Conservation (phyloP, 75 land plant genomes). For the Gnetum montanum region DNA sequence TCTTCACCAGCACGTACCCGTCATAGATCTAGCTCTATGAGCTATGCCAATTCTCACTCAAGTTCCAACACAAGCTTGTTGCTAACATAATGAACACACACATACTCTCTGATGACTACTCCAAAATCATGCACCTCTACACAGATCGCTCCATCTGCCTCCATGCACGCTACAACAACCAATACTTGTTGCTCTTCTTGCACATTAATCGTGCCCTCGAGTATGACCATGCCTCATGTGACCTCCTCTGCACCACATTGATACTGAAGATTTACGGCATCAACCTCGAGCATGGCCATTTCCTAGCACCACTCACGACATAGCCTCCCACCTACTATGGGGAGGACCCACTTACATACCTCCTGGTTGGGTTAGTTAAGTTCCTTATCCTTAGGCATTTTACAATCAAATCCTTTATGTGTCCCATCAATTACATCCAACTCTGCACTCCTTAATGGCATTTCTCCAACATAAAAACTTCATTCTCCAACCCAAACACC, state of each 20-base stretch:
- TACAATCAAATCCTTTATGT: too few relatives aligned
- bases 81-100: slow-evolving; percentile 87
- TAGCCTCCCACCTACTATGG: too few relatives aligned
- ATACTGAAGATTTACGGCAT: slow-evolving; percentile 91
- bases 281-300: slow-evolving; percentile 81
- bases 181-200: slow-evolving; percentile 79
- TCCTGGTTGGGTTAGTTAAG: too few relatives aligned
- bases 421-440: too few relatives aligned
- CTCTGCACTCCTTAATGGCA: too few relatives aligned
- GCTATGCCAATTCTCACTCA: slow-evolving; percentile 68
- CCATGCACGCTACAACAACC: slow-evolving; percentile 96
- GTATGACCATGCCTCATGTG: slow-evolving; percentile 95
- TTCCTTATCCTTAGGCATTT: too few relatives aligned
- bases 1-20: slow-evolving; percentile 94
- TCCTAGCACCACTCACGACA: too few relatives aligned
- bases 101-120: slow-evolving; percentile 91
- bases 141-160: slow-evolving; percentile 88
- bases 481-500: too few relatives aligned
- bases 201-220: slow-evolving; percentile 93
- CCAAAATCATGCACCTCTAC: slow-evolving; percentile 93
- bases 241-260: slow-evolving; percentile 89
- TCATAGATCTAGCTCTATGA: slow-evolving; percentile 93
- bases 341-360: too few relatives aligned
- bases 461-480: too few relatives aligned
- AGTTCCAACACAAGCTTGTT: slow-evolving; percentile 85